Base-by-base conservation (phyloP, 2,329 filamentous ascomycete genomes). In the Colletotrichum sp. region DNA sequence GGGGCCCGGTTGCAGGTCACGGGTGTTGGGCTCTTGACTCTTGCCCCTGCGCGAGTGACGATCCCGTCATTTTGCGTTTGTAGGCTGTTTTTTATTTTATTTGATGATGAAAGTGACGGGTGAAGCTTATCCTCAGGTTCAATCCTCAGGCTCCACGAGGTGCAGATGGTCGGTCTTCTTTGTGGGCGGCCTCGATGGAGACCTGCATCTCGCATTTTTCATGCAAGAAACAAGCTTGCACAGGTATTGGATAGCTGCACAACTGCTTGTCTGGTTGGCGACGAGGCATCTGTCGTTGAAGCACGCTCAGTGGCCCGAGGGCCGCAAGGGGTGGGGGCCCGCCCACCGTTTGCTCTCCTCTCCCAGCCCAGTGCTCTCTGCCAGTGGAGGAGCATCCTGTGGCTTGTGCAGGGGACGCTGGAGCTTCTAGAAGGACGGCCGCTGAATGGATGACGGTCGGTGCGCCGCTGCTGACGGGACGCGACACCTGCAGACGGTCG, bases 341-440 rank as follows among this genome's bases (percentile, higher is more conserved):
- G 36, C 36, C 36, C 36, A 39, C 15, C 34, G 39, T 44, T 44
- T 44, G 39, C 39, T 44, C 36, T 30, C 9, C 32, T 34, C 32
- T 18, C 16, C 8, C 34, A 32, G 34, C 16, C 8, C 32, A 34
- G 34, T 39, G 34, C 15, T 39, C 7, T 36, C 34, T 36, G 7
- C 7, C 34, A 36, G 49, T 55, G 24, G 21, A 21, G 12, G 21
- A 26, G 21, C 52, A n/a, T 24, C n/a, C 26, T 44, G 63, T 57
- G 71, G 30, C 57, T 73, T 60, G 36, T 32, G 66, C 63, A 26
- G 63, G 57, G 36, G 63, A 65, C 26, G 28, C 18, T 44, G 39
- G 39, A 24, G 60, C 73, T 76, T 76, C 73, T 76, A 76, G 73
- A 76, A 76, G 73, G 55, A 64, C 49, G 70, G 34, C 55, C 63